Base-by-base conservation (phyloP, 805 yeast genomes). In the Schwanniomyces occidentalis region DNA sequence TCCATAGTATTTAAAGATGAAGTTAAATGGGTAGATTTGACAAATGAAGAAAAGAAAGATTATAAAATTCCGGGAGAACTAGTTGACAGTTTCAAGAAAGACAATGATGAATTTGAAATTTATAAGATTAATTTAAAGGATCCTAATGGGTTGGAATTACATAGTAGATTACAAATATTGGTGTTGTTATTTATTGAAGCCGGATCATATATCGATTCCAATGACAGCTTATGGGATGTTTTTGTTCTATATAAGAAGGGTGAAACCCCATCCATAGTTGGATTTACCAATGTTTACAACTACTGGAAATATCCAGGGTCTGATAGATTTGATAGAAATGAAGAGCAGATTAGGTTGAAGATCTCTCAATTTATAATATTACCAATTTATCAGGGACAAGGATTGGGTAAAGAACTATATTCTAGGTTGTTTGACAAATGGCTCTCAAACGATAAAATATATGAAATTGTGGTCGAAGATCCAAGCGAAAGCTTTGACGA, bases 401-500 rank as follows among this genome's bases (percentile, higher is more conserved):
- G 81, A 0, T 78, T 87, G 34, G 99, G 99, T 2, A 73, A 78
- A 4, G 56, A 61, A 12, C 59, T 91, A 18, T 91, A 91, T 55
- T 61, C 68, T 8, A 41, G 71, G 0, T 58, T 93, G 6, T 69
- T 75, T 36, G 63, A 70, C 2, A 42, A 56, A 28, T 88, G 95
- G 85, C 46, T 68, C 3, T 44, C 51, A 0, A 84, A 85, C 44
- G 50, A 55, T 0, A 40, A 51, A 2, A 77, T 89, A 16, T 60
- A 64, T 21, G 95, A 90, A 48, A 73, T 93, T 24, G 87, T 91
- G 0, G 88, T 93, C 4, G 98, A 93, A 56, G 99, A 93, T 56
- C 98, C 98, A 3, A 85, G 84, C 52, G 96, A 89, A 54, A 78
- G 79, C 22, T 91, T 93, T 61, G 99, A 93, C 53, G 95, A 86